Base-by-base conservation (phyloP, 441 rosid genomes). In the Manihot esculenta region DNA sequence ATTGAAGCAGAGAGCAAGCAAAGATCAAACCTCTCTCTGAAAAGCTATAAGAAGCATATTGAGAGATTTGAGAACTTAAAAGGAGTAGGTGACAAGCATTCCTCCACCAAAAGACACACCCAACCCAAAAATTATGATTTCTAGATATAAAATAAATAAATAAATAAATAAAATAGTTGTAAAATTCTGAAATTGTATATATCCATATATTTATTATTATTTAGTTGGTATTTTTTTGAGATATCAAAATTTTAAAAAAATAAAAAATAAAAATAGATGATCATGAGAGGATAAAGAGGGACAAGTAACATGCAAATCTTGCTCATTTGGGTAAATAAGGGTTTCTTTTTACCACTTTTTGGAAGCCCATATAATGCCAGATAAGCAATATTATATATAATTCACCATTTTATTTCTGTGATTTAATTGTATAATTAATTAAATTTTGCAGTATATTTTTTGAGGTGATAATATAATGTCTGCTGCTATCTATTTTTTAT, bases 1-100 rank as follows among this genome's bases (percentile, higher is more conserved):
- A 94, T 92, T 74, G 77, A 38, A 71, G 73, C 62, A 79, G 69
- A 72, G 59, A 74, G 60, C 53, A 78, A 69, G 66, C 33, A 76
- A 66, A 80, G 77, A 76, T 69, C 71, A 55, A 66, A 65, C 59
- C 67, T 72, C 61, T 71, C 20, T 59, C 54, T 80, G 33, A 53
- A 51, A 72, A 57, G 54, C 65, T 71, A 23, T 21, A 33, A 65
- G 71, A 67, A 73, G 64, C 78, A 70, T 45, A 74, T 51, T 17
- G 73, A 74, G 80, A 79, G 83, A 74, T 69, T 78, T 84, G 75
- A 64, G 83, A 84, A 86, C 79, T 85, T 84, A 83, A 89, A 83
- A 87, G 88, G 91, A 91, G 97, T 89, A 93, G 97, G 92, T 88
- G 89, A 93, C 97, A 86, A 89, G 97, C 91, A 89, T 88, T 86